Evolutionary conservation across 805 yeast genomes (phyloP).

Genomic region (Saturnispora ahearnii): DNA sequence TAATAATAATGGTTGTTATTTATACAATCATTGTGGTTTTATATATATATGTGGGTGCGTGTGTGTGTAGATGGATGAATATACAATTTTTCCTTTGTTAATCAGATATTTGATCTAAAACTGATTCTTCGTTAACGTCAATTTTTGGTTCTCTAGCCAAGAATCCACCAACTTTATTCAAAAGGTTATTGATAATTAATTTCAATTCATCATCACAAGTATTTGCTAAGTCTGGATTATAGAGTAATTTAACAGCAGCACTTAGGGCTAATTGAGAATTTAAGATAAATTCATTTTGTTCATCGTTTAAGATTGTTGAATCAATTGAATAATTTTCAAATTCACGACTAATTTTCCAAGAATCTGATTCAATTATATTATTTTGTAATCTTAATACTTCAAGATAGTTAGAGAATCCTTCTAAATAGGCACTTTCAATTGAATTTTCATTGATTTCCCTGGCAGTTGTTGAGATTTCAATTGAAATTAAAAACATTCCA

Average conservation of each 20-base stretch:
- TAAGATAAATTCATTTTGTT: constrained; percentile 18
- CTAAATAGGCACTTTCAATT: constrained; percentile 73
- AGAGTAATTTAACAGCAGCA: constrained; percentile 27
- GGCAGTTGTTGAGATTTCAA: constrained; percentile 52
- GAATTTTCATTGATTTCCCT: constrained; percentile 80
- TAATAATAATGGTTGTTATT: not conserved
- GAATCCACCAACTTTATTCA: constrained; percentile 53
- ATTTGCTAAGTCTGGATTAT: constrained; percentile 30
- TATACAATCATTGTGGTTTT: too few species aligned
- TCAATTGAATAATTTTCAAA: constrained; percentile 31
- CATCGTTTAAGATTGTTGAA: constrained; percentile 16
- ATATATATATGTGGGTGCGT: not conserved
- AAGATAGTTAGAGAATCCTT: constrained; percentile 64
- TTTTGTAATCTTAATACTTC: constrained; percentile 32
- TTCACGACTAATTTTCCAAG: constrained; percentile 26
- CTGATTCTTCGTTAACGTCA: constrained; percentile 5
- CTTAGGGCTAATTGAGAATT: constrained; percentile 38
- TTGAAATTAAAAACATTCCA: constrained; percentile 58
- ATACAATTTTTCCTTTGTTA: not conserved
- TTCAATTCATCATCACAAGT: constrained; percentile 49
- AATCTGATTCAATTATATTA: constrained; percentile 12
- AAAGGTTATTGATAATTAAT: constrained; percentile 42
- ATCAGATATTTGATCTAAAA: constrained; percentile 2
- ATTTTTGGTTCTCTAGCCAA: constrained; percentile 7
- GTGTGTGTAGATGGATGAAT: not conserved